A percentile compares a stretch with the other conserved stretches of the same genome.
phyloP scores from a whole-genome alignment of 106 monocot genomes.

The Iris macrosiphon region DNA sequence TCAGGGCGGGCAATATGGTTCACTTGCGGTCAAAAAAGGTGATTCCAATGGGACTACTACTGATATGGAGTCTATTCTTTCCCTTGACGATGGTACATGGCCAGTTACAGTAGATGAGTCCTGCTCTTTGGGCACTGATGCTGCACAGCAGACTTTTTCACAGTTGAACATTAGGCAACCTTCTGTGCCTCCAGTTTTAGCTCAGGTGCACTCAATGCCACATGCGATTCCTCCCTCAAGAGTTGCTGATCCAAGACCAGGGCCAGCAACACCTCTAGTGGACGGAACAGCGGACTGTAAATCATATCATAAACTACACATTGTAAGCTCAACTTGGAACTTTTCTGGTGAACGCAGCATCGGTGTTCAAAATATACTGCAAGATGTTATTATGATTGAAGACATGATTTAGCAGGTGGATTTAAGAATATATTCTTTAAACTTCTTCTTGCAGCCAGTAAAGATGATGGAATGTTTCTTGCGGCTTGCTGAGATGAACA shows the following conservation, averaged over 20 bases:
- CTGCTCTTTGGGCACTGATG: conserved; percentile 16
- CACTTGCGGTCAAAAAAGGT: conserved; percentile 15
- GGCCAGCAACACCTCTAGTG: conserved; percentile 32
- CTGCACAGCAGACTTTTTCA: conserved; percentile 27
- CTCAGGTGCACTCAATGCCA: conserved; percentile 43
- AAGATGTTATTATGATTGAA: not conserved
- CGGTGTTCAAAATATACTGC: too few relatives aligned
- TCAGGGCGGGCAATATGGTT: conserved; percentile 21
- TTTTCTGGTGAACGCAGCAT: conserved; percentile 2
- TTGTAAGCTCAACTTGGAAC: conserved; percentile 58
- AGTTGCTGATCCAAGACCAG: conserved; percentile 98
- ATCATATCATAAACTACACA: conserved; percentile 72
- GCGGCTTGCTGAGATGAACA: conserved; percentile 85
- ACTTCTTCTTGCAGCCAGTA: conserved; percentile 53
- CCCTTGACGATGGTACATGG: conserved; percentile 93
- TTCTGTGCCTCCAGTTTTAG: conserved; percentile 84
- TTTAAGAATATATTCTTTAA: not conserved
- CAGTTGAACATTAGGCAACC: conserved; percentile 77
- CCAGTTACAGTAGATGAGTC: conserved; percentile 28
- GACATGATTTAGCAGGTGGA: not conserved
- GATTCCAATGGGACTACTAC: conserved; percentile 19
- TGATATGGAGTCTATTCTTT: conserved; percentile 79
- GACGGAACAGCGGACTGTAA: conserved; percentile 34
- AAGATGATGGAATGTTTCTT: conserved; percentile 85
- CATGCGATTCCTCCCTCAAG: conserved; percentile 64